These are phyloP conservation scores for Fraxinus ornus DNA, from an alignment of 305 asterid species.

Conservation along the genomic window DNA sequence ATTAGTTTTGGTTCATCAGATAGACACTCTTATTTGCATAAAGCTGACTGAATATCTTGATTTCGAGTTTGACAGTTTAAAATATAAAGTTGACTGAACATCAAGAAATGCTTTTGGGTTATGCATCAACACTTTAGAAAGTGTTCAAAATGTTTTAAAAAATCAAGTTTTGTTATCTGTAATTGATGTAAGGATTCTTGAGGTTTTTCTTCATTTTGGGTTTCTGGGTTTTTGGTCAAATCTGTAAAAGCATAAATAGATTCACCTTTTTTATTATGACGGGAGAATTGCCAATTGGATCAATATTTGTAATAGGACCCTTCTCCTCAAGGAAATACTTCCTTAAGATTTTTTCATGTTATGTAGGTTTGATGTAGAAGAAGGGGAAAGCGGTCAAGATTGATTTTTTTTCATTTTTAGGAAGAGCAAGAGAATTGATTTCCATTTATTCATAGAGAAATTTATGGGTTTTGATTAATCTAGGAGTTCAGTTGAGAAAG, in stretches of 20 bases:
- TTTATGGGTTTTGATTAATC: too few relatives aligned
- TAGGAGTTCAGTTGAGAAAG: too few relatives aligned
- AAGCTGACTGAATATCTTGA: too few relatives aligned
- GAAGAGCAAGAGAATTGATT: too few relatives aligned
- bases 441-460: too few relatives aligned
- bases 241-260: neutral
- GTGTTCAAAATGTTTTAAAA: neutral
- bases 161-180: neutral
- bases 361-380: constrained; percentile 45
- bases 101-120: neutral
- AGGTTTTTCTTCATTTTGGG: neutral
- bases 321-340: constrained; percentile 41
- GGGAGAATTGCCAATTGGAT: constrained; percentile 56
- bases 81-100: too few relatives aligned
- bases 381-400: constrained; percentile 52
- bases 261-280: constrained; percentile 56
- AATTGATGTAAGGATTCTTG: neutral
- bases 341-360: constrained; percentile 30
- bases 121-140: neutral
- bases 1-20: too few relatives aligned
- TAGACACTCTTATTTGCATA: too few relatives aligned
- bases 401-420: too few relatives aligned
- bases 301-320: constrained; percentile 40
- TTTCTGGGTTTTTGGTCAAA: neutral
- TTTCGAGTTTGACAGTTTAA: too few relatives aligned